These are phyloP conservation scores for Kodamaea sp. DNA, from an alignment of 1,139 yeast genomes.

Conservation along the genomic window DNA sequence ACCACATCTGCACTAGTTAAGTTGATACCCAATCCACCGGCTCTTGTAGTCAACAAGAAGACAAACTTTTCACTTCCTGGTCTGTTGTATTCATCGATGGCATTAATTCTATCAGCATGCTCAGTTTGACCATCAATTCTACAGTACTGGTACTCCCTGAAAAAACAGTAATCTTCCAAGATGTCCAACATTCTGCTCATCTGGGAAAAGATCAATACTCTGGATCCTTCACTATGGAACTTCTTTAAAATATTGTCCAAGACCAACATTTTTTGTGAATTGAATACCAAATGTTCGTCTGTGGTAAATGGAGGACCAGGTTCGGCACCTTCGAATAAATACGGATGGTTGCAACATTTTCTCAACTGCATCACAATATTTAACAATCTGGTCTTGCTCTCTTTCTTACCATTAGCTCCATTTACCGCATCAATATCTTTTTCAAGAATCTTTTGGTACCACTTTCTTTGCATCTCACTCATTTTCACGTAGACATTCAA, in stretches of 20 bases:
- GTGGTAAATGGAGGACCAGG: slow-evolving; percentile 88
- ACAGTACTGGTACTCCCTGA: slow-evolving; percentile 68
- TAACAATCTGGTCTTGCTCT: slow-evolving; percentile 69
- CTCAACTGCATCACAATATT: slow-evolving; percentile 84
- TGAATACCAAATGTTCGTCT: slow-evolving; percentile 75
- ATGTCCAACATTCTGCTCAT: slow-evolving; percentile 82
- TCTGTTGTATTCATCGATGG: slow-evolving; percentile 75
- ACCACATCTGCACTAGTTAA: slow-evolving; percentile 77
- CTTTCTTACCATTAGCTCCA: slow-evolving; percentile 75
- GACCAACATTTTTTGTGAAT: slow-evolving; percentile 72
- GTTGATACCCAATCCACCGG: slow-evolving; percentile 87
- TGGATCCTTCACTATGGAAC: slow-evolving; percentile 65
- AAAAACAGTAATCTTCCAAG: slow-evolving; percentile 72
- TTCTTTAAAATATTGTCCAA: slow-evolving; percentile 67
- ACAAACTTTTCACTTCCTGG: slow-evolving; percentile 71
- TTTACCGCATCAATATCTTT: slow-evolving; percentile 83
- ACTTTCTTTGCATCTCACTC: slow-evolving; percentile 73
- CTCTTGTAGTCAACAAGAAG: slow-evolving; percentile 74
- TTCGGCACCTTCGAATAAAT: slow-evolving; percentile 81
- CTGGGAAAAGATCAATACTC: slow-evolving; percentile 77
- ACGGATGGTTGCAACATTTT: slow-evolving; percentile 84
- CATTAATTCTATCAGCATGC: slow-evolving; percentile 71
- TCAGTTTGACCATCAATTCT: slow-evolving; percentile 83
- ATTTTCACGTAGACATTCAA: slow-evolving; percentile 70
- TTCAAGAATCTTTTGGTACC: slow-evolving; percentile 76